Conservation (phyloP, 192 early-diverging fungal species). For the Gaertneriomyces semiglobifer region DNA sequence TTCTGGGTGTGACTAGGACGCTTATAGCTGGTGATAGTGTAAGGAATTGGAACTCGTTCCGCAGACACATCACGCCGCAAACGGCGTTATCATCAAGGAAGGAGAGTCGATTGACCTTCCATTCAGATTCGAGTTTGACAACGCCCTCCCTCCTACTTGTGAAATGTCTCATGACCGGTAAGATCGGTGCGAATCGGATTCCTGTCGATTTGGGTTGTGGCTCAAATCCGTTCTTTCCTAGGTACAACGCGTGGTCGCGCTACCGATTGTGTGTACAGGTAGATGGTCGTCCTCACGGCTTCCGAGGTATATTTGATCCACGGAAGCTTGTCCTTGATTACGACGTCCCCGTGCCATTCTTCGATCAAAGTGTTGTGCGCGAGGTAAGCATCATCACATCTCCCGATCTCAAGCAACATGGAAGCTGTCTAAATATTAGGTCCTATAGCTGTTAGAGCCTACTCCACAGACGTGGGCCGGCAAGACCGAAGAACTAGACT, state of each 20-base stretch:
- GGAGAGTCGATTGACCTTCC: conserved; percentile 23
- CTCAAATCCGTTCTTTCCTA: background rate
- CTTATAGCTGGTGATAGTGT: conserved; percentile 1
- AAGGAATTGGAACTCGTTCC: conserved; percentile 24
- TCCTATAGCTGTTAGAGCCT: conserved; percentile 17
- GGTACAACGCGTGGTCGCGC: conserved; percentile 24
- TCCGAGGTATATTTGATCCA: conserved; percentile 10
- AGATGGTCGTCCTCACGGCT: conserved; percentile 23
- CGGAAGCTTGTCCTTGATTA: conserved; percentile 12
- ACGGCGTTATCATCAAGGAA: conserved; percentile 19
- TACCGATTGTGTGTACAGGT: conserved; percentile 23
- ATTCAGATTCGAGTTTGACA: conserved; percentile 26
- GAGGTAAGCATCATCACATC: too few species aligned
- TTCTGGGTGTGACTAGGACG: too few species aligned
- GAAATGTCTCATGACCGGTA: conserved; percentile 24
- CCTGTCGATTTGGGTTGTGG: background rate
- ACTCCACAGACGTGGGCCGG: conserved; percentile 22
- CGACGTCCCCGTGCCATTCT: conserved; percentile 21
- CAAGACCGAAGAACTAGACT: conserved; percentile 26
- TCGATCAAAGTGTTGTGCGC: background rate
- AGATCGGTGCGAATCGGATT: background rate
- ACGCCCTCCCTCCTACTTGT: conserved; percentile 17
- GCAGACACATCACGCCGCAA: conserved; percentile 19
- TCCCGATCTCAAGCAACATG: too few species aligned
- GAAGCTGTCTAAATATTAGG: too few species aligned